Evolutionary conservation across 2,329 filamentous ascomycete genomes (phyloP), one percentile per base, ranked within the genome.

Genomic region (Parastagonospora avenae): DNA sequence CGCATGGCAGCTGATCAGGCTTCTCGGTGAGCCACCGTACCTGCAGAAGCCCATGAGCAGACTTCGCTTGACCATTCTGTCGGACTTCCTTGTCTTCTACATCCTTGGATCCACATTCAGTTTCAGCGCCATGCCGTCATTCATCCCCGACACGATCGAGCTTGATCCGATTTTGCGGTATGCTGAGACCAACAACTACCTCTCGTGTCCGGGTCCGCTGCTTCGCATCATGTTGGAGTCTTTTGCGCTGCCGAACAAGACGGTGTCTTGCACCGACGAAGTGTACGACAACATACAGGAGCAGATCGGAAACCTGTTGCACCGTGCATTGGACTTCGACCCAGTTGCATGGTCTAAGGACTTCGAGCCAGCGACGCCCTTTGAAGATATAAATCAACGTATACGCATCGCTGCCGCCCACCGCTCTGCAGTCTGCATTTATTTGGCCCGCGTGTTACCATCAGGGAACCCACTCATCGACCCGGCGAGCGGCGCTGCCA

Each of bases 1-100:
- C 6, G 79, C 79, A n/a, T 76, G 77, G 55, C 76, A 74, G 47
- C 67, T 81, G 15, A 72, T 82, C 24, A 70, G 74, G 33, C 68
- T 69, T 8, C 66, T 78, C 27, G 67, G 72, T 46, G 61, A 63
- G 10, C 63, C 66, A 15, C 50, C 62, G 2, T 69, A 65, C 31
- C 27, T 63, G 27, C 65, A 68, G 24, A 55, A 54, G 12, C 59
- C 64, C 2, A 73, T 73, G 63, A 73, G 66, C 42, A 55, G 59
- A 45, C 46, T 74, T 10, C 69, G 71, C 6, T 62, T 62, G 6
- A 67, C 62, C 8, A 61, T 75, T 7, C 59, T 74, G 16, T 67
- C 73, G 1, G 72, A 75, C 45, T 64, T 70, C 15, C 44, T 74
- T 28, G 68, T 75, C 38, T 73, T 72, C 42, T 67, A 64, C 47